Percentiles rank a stretch among this genome's conserved stretches.
Conservation (phyloP, 2,329 filamentous ascomycete species). For the Hyphodiscus sp. region DNA sequence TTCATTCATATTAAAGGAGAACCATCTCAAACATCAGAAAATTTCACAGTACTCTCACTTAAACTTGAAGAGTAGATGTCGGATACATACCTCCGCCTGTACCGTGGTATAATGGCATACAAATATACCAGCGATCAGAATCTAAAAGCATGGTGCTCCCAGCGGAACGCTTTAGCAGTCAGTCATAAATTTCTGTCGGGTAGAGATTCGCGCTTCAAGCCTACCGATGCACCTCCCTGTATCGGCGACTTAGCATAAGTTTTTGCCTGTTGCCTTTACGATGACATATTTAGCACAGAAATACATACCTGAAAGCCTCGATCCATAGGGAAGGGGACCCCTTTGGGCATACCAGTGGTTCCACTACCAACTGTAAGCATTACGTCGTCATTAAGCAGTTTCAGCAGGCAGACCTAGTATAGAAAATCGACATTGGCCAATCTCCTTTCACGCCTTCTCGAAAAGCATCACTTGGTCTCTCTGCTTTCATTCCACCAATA, state of each 20-base stretch:
- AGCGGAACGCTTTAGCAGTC: conserved; percentile 10
- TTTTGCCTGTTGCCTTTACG: no score
- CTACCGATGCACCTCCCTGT: neutral
- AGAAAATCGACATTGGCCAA: conserved; percentile 59
- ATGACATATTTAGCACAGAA: conserved; percentile 14
- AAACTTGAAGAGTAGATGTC: no score
- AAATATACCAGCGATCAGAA: conserved; percentile 63
- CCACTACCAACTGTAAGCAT: conserved; percentile 40
- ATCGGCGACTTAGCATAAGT: no score
- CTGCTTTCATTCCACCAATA: conserved; percentile 41
- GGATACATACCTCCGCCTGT: conserved; percentile 42
- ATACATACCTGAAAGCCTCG: conserved; percentile 29
- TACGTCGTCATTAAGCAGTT: neutral
- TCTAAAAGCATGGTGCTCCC: conserved; percentile 20
- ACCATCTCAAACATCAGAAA: no score
- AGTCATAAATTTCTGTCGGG: neutral
- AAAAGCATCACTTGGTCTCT: conserved; percentile 48
- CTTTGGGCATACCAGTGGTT: conserved; percentile 71
- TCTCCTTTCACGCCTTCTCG: conserved; percentile 43
- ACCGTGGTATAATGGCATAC: conserved; percentile 73
- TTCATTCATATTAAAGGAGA: no score
- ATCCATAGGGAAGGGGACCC: conserved; percentile 51
- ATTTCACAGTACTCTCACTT: no score
- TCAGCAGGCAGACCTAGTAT: conserved; percentile 48
- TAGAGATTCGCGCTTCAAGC: neutral